Evolutionary conservation across 2,329 filamentous ascomycete genomes (phyloP), one percentile per base, ranked within the genome.

Genomic region (Colletotrichum magnum): DNA sequence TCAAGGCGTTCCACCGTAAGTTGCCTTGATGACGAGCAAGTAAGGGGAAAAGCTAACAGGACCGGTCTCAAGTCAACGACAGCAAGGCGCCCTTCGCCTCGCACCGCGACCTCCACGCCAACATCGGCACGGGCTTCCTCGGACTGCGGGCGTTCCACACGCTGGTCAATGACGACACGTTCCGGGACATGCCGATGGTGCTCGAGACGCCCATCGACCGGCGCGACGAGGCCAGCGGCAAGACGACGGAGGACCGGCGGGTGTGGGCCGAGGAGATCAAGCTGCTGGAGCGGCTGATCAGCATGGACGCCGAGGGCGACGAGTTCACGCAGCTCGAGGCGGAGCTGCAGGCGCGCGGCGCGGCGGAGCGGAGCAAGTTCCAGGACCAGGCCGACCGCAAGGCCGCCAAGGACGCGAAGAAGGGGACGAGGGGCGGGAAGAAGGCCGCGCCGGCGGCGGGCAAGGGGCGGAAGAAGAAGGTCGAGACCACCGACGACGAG

Each of bases 251-350:
- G 76, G 94, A 98, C 79, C 94, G 91, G 79, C 85, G 88, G 61
- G 87, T 98, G 16, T 98, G 95, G 95, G 94, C 95, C 1, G 87
- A 91, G 53, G 96, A 99, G 83, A 98, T 99, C 81, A 98, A 98
- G 83, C 84, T 98, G 72, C 87, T 99, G 5, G 96, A 99, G 81
- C 90, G 90, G 53, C 84, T 99, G 58, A 92, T 98, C 48, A 95
- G 91, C 7, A 94, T 95, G 89, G 92, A 98, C 77, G 78, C 89
- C 0, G 92, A 94, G 43, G 85, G 88, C n/a, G 85, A 90, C 9
- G 91, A 93, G 74, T 98, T 98, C 77, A 83, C 80, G 73, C 79
- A 83, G 13, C 80, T 93, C 60, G 94, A 94, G 72, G 79, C 80
- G 66, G 85, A 89, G 58, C 79, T 98, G 73, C 87, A 92, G 67